Base-by-base conservation (phyloP, 164 flowering plant species). In the Nelumbo lutea region DNA sequence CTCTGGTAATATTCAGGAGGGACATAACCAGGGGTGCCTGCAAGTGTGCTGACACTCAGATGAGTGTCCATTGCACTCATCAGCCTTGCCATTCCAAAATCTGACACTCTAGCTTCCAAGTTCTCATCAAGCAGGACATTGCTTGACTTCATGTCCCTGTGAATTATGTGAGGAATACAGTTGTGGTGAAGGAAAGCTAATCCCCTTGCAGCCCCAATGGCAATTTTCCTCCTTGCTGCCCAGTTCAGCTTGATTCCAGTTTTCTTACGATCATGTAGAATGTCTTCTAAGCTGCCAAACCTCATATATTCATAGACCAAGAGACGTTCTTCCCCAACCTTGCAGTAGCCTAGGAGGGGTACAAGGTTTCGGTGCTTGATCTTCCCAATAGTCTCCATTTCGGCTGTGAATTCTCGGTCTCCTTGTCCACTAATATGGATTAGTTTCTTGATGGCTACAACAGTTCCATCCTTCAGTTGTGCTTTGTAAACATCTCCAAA, bases 1-100 rank as follows among this genome's bases (percentile, higher is more conserved):
- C 97, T 90, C 74, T 93, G 99, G 81, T 93, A 93, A 78, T 96
- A 96, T 59, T 96, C 99, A 0, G 99, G 99, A 2, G 99, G 98
- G 13, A 96, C 98, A 57, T 96, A 96, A 1, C 99, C 99, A 0
- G 98, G 99, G 0, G 99, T 96, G 15, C 99, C 99, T 0, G 98
- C 97, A 9, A 96, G 79, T 1, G 97, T 96, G 79, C 95, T 91
- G 9, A 96, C 99, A 65, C 97, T 96, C 73, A 96, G 75, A 73
- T 96, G 99, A 0, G 99, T 93, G 75, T 96, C 99, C 96, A 88
- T 83, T 42, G 90, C 91, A 62, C 91, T 93, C 98, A 93, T 88
- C 1, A 85, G 73, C 78, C 98, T 82, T 1, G 99, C 99, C 99
- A 96, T 93, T n/a, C 99, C 99, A 67, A 96, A 96, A 82, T 96